A percentile compares a stretch with the other conserved stretches of the same genome.
These are phyloP conservation scores for Zygosaccharomyces pseudorouxii DNA, from an alignment of 805 yeast genomes.

Conservation along the genomic window DNA sequence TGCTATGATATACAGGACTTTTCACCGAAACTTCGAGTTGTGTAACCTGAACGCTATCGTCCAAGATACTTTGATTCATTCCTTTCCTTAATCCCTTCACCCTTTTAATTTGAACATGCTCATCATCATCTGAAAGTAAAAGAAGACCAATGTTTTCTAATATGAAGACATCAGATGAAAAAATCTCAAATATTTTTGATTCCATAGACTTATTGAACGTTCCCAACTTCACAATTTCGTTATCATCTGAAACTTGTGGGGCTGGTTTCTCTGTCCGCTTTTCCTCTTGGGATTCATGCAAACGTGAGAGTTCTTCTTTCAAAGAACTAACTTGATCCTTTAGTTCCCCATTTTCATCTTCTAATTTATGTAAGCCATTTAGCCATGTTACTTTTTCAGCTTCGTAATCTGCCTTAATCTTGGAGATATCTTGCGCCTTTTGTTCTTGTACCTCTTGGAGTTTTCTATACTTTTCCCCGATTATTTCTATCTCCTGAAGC, in stretches of 20 bases:
- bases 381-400: background rate
- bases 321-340: slow-evolving; percentile 1
- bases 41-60: slow-evolving; percentile 34
- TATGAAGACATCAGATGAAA: slow-evolving; percentile 50
- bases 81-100: slow-evolving; percentile 71
- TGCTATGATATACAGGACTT: slow-evolving; percentile 44
- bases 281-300: background rate
- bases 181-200: slow-evolving; percentile 30
- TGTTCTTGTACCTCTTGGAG: slow-evolving; percentile 47
- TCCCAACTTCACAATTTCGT: background rate
- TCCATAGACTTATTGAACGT: slow-evolving; percentile 5
- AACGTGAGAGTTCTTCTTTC: slow-evolving; percentile 4
- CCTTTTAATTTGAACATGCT: slow-evolving; percentile 53
- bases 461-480: slow-evolving; percentile 38
- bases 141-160: slow-evolving; percentile 76
- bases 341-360: slow-evolving; percentile 1
- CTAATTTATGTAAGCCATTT: background rate
- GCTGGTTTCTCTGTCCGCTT: background rate
- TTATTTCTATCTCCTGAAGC: slow-evolving; percentile 11
- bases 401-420: background rate
- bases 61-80: slow-evolving; percentile 33
- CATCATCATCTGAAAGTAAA: slow-evolving; percentile 29
- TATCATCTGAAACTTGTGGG: background rate
- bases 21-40: slow-evolving; percentile 40
- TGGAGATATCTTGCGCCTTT: slow-evolving; percentile 32